Evolutionary conservation across 805 yeast species (phyloP), one percentile per base, ranked within the genome.

Genomic region (Barnettozyma siamensis): DNA sequence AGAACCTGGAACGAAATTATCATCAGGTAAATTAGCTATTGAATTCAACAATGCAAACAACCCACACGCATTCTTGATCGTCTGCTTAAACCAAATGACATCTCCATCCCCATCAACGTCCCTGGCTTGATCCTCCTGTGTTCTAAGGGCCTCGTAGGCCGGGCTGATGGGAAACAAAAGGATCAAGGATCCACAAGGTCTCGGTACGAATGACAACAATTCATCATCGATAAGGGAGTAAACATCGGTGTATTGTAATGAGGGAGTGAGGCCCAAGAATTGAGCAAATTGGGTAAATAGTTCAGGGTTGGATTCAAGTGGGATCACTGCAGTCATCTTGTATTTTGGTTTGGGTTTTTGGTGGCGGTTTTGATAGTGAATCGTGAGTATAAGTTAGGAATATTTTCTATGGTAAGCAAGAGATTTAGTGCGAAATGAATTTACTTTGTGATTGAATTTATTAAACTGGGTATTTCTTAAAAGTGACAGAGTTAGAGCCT

Each of bases 51-150:
- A 60, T 0, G 96, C 98, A 62, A 84, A 87, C 26, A 94, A 72
- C 5, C 99, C 99, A 65, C 99, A 91, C 0, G 95, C 94, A 58
- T 91, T 91, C 47, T 75, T 76, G 15, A 93, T 76, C 1, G 88
- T 79, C 55, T 91, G 99, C 50, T 77, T 78, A 52, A 80, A 77
- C 97, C 98, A 93, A n/a, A 72, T 49, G 13, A 79, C 66, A 7
- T 53, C 64, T 46, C 7, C 40, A 19, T n/a, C 23, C 4, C 2
- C 33, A 6, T 57, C 15, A 5, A 32, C 44, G 29, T 40, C 55
- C 7, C 38, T 48, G 23, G 38, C 29, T 4, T 46, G 38, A 42
- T 77, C 82, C 33, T 68, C 72, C 13, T 49, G 46, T 18, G 51
- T 38, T 35, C 81, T 65, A 42, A 75, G 68, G 13, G 52, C 44